These are phyloP conservation scores for Chenopodium album DNA, from an alignment of 148 eudicot species.

Conservation along the genomic window DNA sequence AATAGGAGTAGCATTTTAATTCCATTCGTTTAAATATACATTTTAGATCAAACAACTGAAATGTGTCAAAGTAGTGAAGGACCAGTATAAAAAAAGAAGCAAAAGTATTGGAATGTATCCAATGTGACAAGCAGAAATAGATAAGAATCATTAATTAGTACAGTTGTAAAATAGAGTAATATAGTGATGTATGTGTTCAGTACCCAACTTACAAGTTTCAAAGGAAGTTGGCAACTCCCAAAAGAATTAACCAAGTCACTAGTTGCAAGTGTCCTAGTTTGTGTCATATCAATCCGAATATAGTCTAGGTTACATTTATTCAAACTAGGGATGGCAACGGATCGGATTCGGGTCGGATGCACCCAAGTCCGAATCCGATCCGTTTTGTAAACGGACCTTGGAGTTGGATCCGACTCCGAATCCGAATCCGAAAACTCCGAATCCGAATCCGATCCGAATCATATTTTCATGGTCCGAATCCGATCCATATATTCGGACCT, in stretches of 20 bases:
- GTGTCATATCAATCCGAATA: not conserved
- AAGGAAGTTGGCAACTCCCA: not conserved
- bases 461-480: too few relatives aligned
- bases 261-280: not conserved
- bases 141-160: not conserved
- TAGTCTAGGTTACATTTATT: not conserved
- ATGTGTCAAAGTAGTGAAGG: not conserved
- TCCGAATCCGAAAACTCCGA: too few relatives aligned
- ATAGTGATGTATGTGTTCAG: not conserved
- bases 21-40: too few relatives aligned
- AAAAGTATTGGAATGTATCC: not conserved
- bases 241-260: not conserved
- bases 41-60: too few relatives aligned
- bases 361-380: too few relatives aligned
- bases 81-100: not conserved
- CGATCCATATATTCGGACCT: too few relatives aligned
- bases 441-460: too few relatives aligned
- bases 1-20: too few relatives aligned
- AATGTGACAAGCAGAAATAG: constrained; percentile 7
- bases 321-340: not conserved
- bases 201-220: not conserved
- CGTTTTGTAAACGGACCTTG: too few relatives aligned
- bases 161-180: not conserved
- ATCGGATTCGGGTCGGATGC: too few relatives aligned
- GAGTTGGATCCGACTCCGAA: too few relatives aligned